These are phyloP conservation scores for Myxozyma nipponensis DNA, from an alignment of 805 yeast genomes.

Conservation along the genomic window DNA sequence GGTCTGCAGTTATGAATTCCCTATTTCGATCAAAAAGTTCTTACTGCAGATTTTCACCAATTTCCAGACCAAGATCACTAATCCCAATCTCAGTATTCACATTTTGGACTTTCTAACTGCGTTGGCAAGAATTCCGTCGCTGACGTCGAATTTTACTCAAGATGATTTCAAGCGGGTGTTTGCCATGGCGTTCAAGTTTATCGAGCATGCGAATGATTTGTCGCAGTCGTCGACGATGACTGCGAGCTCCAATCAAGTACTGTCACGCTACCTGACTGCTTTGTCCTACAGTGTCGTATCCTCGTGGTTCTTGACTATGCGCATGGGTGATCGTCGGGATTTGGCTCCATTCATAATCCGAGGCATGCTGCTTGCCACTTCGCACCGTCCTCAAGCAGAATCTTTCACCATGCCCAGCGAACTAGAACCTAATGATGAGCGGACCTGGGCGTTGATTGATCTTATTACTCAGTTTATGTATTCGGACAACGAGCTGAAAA, in stretches of 20 bases:
- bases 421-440: conserved; percentile 42
- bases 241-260: conserved; percentile 33
- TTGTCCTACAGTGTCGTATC: conserved; percentile 66
- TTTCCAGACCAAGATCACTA: conserved; percentile 70
- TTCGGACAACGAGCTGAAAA: conserved; percentile 55
- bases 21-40: conserved; percentile 64
- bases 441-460: conserved; percentile 62
- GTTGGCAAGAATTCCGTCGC: conserved; percentile 58
- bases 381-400: conserved; percentile 32
- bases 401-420: conserved; percentile 12
- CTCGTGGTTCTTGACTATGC: conserved; percentile 67
- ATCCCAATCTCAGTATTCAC: conserved; percentile 64
- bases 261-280: conserved; percentile 58
- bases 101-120: conserved; percentile 71
- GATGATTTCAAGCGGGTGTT: conserved; percentile 78
- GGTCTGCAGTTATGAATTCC: conserved; percentile 76
- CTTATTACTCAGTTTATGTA: conserved; percentile 63
- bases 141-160: conserved; percentile 66
- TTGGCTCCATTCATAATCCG: conserved; percentile 61
- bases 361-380: conserved; percentile 48
- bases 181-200: conserved; percentile 76
- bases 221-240: conserved; percentile 30
- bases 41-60: conserved; percentile 57
- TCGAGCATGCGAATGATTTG: conserved; percentile 62
- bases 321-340: conserved; percentile 52